phyloP scores from a whole-genome alignment of 2,329 filamentous ascomycete genomes.

The Colletotrichum navitas region DNA sequence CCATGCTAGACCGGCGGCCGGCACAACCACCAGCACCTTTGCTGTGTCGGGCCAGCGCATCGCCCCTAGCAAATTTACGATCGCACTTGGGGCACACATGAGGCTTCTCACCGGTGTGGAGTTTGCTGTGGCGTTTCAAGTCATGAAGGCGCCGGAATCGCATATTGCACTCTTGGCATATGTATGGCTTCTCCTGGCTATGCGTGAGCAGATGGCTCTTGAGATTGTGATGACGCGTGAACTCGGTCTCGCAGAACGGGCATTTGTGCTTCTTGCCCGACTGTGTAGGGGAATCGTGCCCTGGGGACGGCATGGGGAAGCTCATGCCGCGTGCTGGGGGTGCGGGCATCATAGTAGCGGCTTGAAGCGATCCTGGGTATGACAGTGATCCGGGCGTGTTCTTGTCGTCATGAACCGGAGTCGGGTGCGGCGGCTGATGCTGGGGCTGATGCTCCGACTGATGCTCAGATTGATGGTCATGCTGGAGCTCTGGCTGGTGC shows the following conservation, averaged over 20 bases:
- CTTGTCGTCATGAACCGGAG: slow-evolving; percentile 65
- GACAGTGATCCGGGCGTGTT: slow-evolving; percentile 64
- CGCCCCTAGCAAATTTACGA: slow-evolving; percentile 92
- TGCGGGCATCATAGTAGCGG: slow-evolving; percentile 57
- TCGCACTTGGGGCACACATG: slow-evolving; percentile 97
- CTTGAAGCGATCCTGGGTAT: slow-evolving; percentile 66
- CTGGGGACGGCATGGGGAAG: slow-evolving; percentile 65
- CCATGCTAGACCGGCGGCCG: slow-evolving; percentile 87
- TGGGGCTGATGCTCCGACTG: slow-evolving; percentile 54
- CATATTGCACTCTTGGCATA: slow-evolving; percentile 92
- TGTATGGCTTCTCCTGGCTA: slow-evolving; percentile 97
- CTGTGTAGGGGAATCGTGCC: slow-evolving; percentile 65
- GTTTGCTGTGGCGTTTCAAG: slow-evolving; percentile 93
- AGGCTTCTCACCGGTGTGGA: slow-evolving; percentile 95
- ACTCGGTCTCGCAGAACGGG: slow-evolving; percentile 95
- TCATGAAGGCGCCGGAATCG: slow-evolving; percentile 94
- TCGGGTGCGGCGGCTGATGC: slow-evolving; percentile 52
- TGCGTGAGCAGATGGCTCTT: slow-evolving; percentile 98
- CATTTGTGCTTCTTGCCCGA: slow-evolving; percentile 92
- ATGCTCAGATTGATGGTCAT: slow-evolving; percentile 53
- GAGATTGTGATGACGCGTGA: slow-evolving; percentile 96
- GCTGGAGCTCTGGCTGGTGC: slow-evolving; percentile 62
- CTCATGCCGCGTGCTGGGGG: slow-evolving; percentile 66
- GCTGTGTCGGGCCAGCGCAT: slow-evolving; percentile 93
- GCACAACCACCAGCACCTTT: slow-evolving; percentile 97